Base-by-base conservation (phyloP, 2,329 filamentous ascomycete species). In the Rutstroemia sp. region DNA sequence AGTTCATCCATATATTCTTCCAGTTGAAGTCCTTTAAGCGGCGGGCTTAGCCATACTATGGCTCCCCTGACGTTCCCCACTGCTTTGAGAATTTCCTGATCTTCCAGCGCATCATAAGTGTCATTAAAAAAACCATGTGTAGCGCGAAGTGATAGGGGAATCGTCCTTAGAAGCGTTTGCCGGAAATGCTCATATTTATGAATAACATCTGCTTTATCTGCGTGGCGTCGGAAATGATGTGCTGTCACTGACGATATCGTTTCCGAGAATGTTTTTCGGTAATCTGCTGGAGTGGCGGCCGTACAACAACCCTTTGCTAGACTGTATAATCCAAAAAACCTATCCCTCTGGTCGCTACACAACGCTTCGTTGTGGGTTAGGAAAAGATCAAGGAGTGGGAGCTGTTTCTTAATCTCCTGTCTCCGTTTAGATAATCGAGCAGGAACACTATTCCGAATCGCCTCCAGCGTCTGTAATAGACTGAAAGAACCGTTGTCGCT, bases 291-390 rank as follows among this genome's bases (percentile, higher is more conserved):
- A 5, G 48, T 56, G 16, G 54, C 48, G 16, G 51, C 27, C 5
- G 47, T 52, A 14, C 54, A 56, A 8, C 54, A 56, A n/a, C 42
- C 39, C n/a, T 44, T 46, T 12, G 54, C 48, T n/a, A 56, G 39
- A 19, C 54, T 56, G 23, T 52, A 56, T 14, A 56, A 25, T 10
- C 54, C 54, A 41, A 52, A 56, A 14, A 56, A 56, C 4, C 30
- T 46, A 51, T 52, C 54, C 30, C 54, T 56, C 27, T 51, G 54
- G n/a, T 56, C 41, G 25, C 39, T 27, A 14, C 54, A 56, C 34
- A 56, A 41, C 25, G 54, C 54, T 34, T 56, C 54, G 12, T 48
- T 44, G 23, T 56, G 54, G 3, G 34, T 51, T 12, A 56, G 54
- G n/a, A 56, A 56, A 17, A 56, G 54, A 30, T 56, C 48, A 25